Conservation (phyloP, 2,329 filamentous ascomycete genomes). For the Septoria linicola region DNA sequence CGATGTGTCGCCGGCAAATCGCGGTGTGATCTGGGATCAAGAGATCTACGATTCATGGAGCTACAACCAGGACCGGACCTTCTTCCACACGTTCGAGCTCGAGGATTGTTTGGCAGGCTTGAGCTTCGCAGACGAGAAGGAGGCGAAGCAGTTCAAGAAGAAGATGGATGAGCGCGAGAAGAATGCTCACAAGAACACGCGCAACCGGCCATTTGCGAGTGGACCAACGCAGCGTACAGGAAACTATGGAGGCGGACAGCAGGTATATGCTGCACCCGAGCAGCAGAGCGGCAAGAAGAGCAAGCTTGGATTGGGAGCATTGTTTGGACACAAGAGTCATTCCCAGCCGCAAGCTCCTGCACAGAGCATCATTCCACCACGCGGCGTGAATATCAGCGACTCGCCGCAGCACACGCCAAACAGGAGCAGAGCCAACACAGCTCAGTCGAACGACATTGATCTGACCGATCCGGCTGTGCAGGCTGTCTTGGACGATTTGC, state of each 20-base stretch:
- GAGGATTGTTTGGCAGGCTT: slow-evolving; percentile 87
- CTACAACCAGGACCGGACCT: slow-evolving; percentile 96
- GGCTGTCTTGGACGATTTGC: slow-evolving; percentile 59
- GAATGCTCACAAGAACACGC: slow-evolving; percentile 21
- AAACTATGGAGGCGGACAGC: slow-evolving; percentile 13
- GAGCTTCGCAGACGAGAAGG: slow-evolving; percentile 95
- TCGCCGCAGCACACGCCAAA: slow-evolving; percentile 33
- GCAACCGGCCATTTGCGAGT: slow-evolving; percentile 29
- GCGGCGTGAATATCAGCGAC: slow-evolving; percentile 31
- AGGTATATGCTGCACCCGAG: slow-evolving; percentile 15
- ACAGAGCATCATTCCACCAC: slow-evolving; percentile 53
- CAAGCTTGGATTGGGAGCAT: slow-evolving; percentile 28
- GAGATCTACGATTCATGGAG: slow-evolving; percentile 93
- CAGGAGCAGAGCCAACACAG: slow-evolving; percentile 23
- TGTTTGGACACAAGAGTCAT: slow-evolving; percentile 30
- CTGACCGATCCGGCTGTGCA: slow-evolving; percentile 62
- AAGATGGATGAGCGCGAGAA: slow-evolving; percentile 67
- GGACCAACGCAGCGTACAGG: slow-evolving; percentile 26
- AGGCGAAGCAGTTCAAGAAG: slow-evolving; percentile 94
- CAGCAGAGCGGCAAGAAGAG: slow-evolving; percentile 19
- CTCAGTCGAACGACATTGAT: slow-evolving; percentile 52
- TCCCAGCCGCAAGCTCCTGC: slow-evolving; percentile 41
- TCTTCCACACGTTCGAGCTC: slow-evolving; percentile 96
- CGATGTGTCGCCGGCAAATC: slow-evolving; percentile 80
- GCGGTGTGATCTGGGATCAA: slow-evolving; percentile 93